Conservation (phyloP, 75 land plant species). For the Azolla pinnata region DNA sequence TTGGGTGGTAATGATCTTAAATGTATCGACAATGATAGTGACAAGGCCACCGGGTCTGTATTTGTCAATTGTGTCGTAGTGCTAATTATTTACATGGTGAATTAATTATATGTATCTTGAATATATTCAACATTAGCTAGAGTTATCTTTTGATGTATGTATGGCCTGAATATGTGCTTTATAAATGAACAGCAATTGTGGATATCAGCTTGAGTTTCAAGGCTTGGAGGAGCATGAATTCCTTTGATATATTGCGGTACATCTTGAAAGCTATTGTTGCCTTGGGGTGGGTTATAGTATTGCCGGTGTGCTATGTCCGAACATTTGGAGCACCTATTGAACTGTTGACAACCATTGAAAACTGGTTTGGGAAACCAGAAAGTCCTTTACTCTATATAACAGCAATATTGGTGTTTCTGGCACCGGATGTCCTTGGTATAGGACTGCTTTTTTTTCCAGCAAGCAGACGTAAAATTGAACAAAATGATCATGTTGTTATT, state of each 20-base stretch:
- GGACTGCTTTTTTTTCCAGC: constrained; percentile 61
- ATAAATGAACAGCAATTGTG: constrained; percentile 49
- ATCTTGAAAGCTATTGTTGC: constrained; percentile 51
- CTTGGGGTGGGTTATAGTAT: constrained; percentile 59
- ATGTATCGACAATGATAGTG: too few species aligned
- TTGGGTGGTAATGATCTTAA: too few species aligned
- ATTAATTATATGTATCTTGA: not conserved
- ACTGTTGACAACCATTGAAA: constrained; percentile 25
- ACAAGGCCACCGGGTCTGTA: too few species aligned
- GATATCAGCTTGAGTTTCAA: constrained; percentile 77
- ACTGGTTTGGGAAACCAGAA: constrained; percentile 44
- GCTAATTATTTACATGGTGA: too few species aligned
- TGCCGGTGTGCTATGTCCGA: constrained; percentile 51
- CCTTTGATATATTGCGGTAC: constrained; percentile 31
- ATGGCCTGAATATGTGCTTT: not conserved
- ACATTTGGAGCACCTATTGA: constrained; percentile 47
- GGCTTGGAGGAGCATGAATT: constrained; percentile 57
- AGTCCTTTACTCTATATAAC: constrained; percentile 57
- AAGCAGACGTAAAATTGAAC: constrained; percentile 48
- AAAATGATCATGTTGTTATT: constrained; percentile 47
- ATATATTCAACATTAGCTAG: not conserved
- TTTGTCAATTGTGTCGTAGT: too few species aligned
- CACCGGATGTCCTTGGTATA: constrained; percentile 45
- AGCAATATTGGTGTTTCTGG: constrained; percentile 46
- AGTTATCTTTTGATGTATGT: not conserved